Percentiles rank a stretch among this genome's conserved stretches.
Conservation (phyloP, 1,284 basidiomycete genomes). For the Leccinum griseonigrum region DNA sequence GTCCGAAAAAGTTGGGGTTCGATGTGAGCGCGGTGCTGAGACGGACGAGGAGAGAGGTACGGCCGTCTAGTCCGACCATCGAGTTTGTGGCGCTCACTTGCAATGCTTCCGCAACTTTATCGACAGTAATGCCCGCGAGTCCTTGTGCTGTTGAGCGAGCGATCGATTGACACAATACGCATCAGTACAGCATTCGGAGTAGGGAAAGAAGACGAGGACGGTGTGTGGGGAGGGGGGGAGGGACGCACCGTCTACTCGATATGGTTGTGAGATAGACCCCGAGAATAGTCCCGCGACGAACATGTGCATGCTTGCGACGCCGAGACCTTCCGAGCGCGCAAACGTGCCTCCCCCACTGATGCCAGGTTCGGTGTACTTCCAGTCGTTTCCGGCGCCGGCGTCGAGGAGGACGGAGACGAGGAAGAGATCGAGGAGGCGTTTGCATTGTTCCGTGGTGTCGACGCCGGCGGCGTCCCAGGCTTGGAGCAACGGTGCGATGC, state of each 20-base stretch:
- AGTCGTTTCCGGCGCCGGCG: conserved; percentile 86
- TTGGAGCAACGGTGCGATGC: conserved; percentile 59
- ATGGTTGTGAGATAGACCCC: conserved; percentile 57
- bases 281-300: conserved; percentile 84
- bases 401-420: conserved; percentile 92
- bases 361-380: conserved; percentile 71
- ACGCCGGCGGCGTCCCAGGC: conserved; percentile 52
- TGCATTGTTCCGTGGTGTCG: conserved; percentile 60
- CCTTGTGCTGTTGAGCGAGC: conserved; percentile 56
- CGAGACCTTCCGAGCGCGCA: conserved; percentile 86
- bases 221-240: neutral
- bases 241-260: conserved; percentile 72
- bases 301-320: conserved; percentile 90
- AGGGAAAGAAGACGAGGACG: neutral
- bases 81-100: conserved; percentile 81
- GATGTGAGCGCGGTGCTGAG: conserved; percentile 68
- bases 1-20: conserved; percentile 68
- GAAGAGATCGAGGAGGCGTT: conserved; percentile 85
- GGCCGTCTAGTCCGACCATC: conserved; percentile 89
- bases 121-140: conserved; percentile 62
- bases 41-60: conserved; percentile 72
- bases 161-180: conserved; percentile 4
- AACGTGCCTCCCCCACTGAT: conserved; percentile 53
- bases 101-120: conserved; percentile 68
- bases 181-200: neutral